Evolutionary conservation across 768 basidiomycete genomes (phyloP), one percentile per base, ranked within the genome.

Genomic region (Lentinula raphanica): DNA sequence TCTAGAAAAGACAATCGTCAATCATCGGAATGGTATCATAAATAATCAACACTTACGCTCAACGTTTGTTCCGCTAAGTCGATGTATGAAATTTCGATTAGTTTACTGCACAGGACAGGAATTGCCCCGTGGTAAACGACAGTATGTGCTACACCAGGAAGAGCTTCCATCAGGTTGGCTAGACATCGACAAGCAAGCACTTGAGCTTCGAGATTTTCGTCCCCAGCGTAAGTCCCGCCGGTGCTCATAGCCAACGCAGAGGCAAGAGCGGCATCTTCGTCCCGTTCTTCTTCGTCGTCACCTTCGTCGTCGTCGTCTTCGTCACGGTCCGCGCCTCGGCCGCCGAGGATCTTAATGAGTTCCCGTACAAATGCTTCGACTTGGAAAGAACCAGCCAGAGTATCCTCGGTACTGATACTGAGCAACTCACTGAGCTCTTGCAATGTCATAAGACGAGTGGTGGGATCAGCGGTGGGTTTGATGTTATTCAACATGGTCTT

Each of bases 51-150:
- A 84, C 94, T 77, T 77, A 98, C 96, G 68, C 92, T 95, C 63
- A 99, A 75, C 8, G 96, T 98, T 74, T 99, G 97, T 69, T 98
- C 97, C 12, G 97, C 97, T 46, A 99, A 79, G 72, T 99, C 97
- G 64, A 99, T 98, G 68, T 95, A 97, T 23, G 92, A 92, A 58
- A 99, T 99, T 73, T 97, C 93, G 69, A 93, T 86, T 60, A 99
- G 76, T 71, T 99, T 98, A 82, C 90, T 90, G 82, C 96, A 98
- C 48, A 99, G 81, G 31, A 96, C 94, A 17, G 94, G 94, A 58
- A 99, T 95, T 17, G 96, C 97, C n/a, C 96, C 96, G 66, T 96
- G 92, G 70, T 97, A 92, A 38, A 98, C 96, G 64, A 99, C 88
- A 45, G 93, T 94, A 68, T 98, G 94, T n/a, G 94, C 93, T 40